These are phyloP conservation scores for Venturia effusa DNA, from an alignment of 2,329 filamentous ascomycete genomes.

Conservation along the genomic window DNA sequence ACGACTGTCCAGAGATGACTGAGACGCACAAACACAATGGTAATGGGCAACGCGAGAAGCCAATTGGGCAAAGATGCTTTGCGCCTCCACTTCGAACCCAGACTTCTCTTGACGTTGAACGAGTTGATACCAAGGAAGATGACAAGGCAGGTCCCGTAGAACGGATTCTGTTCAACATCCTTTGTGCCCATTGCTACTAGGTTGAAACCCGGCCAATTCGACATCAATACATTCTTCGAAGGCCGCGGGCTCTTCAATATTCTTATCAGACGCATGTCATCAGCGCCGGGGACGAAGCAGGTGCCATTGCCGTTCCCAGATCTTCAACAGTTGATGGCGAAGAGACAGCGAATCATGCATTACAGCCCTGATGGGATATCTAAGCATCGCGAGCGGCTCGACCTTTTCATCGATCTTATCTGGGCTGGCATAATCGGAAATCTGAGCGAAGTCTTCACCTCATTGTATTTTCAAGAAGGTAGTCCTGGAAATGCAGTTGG, in stretches of 20 bases:
- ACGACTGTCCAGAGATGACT: neutral
- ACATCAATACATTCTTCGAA: neutral
- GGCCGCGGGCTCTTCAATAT: slow-evolving; percentile 1
- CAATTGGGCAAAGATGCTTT: neutral
- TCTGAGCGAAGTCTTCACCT: slow-evolving; percentile 12
- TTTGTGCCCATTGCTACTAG: neutral
- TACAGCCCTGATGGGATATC: neutral
- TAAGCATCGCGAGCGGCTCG: slow-evolving; percentile 11
- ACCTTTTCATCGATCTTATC: slow-evolving; percentile 16
- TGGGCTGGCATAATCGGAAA: slow-evolving; percentile 16
- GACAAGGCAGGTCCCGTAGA: neutral
- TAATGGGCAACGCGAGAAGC: neutral
- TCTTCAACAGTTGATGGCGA: neutral
- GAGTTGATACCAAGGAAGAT: neutral
- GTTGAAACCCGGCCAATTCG: neutral
- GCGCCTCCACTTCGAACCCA: neutral
- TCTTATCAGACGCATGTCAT: neutral
- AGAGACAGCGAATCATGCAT: neutral
- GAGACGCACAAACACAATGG: neutral
- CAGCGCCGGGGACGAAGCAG: neutral
- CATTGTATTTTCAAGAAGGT: neutral
- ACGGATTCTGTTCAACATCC: neutral
- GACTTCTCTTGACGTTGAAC: neutral
- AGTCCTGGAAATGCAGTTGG: slow-evolving; percentile 4
- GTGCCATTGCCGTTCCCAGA: neutral